These are phyloP conservation scores for Halteria grandinella DNA, from an alignment of 73 alveolate genomes.

Conservation along the genomic window DNA sequence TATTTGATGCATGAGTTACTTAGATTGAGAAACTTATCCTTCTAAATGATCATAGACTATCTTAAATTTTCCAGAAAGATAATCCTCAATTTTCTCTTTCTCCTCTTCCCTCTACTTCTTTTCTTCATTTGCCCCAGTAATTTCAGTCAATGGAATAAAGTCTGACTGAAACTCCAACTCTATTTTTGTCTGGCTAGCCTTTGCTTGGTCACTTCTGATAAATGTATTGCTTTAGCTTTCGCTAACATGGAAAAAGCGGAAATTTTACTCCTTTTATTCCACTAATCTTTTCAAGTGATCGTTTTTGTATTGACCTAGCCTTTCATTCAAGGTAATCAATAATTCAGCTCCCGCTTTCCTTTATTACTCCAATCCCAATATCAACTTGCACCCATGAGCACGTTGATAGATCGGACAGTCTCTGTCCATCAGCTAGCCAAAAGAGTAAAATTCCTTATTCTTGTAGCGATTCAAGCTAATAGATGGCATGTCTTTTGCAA, in stretches of 20 bases:
- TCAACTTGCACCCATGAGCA: not conserved
- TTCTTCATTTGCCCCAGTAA: not conserved
- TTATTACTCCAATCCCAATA: slow-evolving; percentile 18
- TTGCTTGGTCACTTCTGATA: too few species aligned
- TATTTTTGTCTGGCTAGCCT: too few species aligned
- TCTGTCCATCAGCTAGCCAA: slow-evolving; percentile 42
- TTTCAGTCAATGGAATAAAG: not conserved
- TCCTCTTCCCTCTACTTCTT: not conserved
- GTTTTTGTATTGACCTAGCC: slow-evolving; percentile 36
- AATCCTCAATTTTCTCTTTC: slow-evolving; percentile 10
- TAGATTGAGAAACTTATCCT: too few species aligned
- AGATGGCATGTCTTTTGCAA: not conserved
- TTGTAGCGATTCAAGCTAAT: slow-evolving; percentile 20
- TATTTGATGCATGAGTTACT: not conserved
- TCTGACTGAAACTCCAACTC: too few species aligned
- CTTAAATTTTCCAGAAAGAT: slow-evolving; percentile 16
- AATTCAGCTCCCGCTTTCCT: slow-evolving; percentile 1
- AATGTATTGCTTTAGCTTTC: too few species aligned
- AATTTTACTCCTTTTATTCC: too few species aligned
- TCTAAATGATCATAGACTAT: slow-evolving; percentile 4
- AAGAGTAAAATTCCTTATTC: slow-evolving; percentile 18
- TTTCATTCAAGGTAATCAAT: slow-evolving; percentile 31
- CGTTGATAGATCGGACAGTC: slow-evolving; percentile 33
- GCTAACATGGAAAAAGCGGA: too few species aligned
- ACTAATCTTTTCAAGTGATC: too few species aligned